These are phyloP conservation scores for Colletotrichum sp. DNA, from an alignment of 2,329 filamentous ascomycete species.

Conservation along the genomic window DNA sequence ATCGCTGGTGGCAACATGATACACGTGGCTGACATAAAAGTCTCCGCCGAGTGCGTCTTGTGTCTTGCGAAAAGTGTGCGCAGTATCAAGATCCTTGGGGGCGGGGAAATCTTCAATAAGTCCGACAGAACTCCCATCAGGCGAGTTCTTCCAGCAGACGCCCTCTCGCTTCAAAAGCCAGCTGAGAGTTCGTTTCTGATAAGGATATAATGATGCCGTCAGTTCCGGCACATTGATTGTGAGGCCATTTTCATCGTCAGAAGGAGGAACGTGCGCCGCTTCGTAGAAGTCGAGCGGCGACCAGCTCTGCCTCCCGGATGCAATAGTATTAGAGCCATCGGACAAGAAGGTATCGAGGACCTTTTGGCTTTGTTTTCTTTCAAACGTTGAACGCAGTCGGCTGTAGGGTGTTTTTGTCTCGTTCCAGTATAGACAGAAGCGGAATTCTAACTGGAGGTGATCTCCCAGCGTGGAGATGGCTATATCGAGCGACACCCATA, in stretches of 20 bases:
- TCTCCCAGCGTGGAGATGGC: conserved; percentile 30
- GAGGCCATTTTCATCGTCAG: conserved; percentile 40
- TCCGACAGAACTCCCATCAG: conserved; percentile 19
- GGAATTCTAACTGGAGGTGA: conserved; percentile 34
- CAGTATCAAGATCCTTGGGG: not conserved
- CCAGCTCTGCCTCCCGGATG: conserved; percentile 30
- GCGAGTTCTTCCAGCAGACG: conserved; percentile 47
- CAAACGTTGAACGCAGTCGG: conserved; percentile 30
- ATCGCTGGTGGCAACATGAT: conserved; percentile 63
- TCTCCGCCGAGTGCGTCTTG: not conserved
- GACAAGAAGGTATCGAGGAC: conserved; percentile 44
- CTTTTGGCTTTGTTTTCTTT: conserved; percentile 36
- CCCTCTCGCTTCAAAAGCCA: conserved; percentile 76
- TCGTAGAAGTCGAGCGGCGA: conserved; percentile 71
- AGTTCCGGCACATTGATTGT: conserved; percentile 49
- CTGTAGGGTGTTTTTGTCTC: conserved; percentile 36
- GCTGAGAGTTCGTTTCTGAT: conserved; percentile 72
- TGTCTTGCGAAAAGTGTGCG: conserved; percentile 14
- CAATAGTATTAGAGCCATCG: conserved; percentile 27
- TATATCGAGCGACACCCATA: conserved; percentile 40
- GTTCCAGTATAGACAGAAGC: conserved; percentile 48
- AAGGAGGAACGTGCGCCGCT: conserved; percentile 65
- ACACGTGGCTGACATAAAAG: conserved; percentile 67
- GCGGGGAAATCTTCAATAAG: conserved; percentile 23
- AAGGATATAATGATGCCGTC: conserved; percentile 67